Evolutionary conservation across 2,329 filamentous ascomycete genomes (phyloP), one percentile per base, ranked within the genome.

Genomic region (Claviceps quebecensis): DNA sequence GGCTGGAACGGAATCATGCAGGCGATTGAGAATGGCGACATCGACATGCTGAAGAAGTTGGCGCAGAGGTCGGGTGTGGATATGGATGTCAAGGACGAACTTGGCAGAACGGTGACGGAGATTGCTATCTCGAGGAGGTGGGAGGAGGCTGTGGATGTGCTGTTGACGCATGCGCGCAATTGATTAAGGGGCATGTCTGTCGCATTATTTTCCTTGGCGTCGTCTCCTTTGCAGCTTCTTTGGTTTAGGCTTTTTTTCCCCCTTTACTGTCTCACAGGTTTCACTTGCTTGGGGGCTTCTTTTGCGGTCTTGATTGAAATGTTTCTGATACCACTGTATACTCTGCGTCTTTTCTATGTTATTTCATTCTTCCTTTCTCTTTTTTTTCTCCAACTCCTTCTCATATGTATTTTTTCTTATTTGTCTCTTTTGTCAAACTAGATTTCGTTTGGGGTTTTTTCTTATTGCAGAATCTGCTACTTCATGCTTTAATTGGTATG

Each of bases 1-100:
- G 80, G 78, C 5, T 83, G 80, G 77, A 84, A 79, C 60, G 80
- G 73, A 17, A 71, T 83, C 51, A 77, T 84, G 65, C 80, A 84
- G 62, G 78, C 79, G 0, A 69, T 84, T 13, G 80, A 84, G 66
- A 80, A 81, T 58, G 80, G 80, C 16, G 78, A 84, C 54, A 61
- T 70, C 2, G 61, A 68, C 2, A 69, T 83, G 13, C 65, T 84
- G 40, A 69, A 65, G 46, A 62, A 83, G 19, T 63, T 84, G 4
- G 67, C 72, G 13, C 64, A 71, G 44, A 72, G 70, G 55, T 66
- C 69, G 13, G 72, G 70, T 3, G 73, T 76, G 2, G 74, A 81
- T 55, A 62, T 81, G 1, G 63, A 71, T 1, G 72, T 71, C 11
- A 67, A 63, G 47, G 78, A 82, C 53, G 79, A 82, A 54, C 64